These are phyloP conservation scores for Ogataea corticis DNA, from an alignment of 805 yeast genomes.

Conservation along the genomic window DNA sequence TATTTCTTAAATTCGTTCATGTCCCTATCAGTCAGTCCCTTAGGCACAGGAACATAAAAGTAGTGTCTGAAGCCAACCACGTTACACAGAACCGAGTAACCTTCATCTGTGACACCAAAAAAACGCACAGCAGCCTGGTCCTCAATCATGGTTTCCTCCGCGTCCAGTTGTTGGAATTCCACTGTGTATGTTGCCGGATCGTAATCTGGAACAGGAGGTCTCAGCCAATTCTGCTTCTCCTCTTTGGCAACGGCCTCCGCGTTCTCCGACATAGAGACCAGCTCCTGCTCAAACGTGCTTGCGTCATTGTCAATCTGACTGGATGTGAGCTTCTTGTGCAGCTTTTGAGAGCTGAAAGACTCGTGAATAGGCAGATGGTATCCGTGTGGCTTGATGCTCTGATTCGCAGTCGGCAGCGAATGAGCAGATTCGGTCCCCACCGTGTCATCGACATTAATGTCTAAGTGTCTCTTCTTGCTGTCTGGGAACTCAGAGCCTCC, in stretches of 20 bases:
- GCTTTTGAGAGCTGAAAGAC: slow-evolving; percentile 22
- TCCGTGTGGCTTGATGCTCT: slow-evolving; percentile 29
- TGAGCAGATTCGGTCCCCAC: slow-evolving; percentile 32
- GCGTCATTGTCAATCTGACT: slow-evolving; percentile 37
- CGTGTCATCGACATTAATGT: slow-evolving; percentile 22
- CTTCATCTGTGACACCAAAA: slow-evolving; percentile 89
- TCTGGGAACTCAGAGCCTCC: slow-evolving; percentile 9
- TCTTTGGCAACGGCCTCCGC: slow-evolving; percentile 18
- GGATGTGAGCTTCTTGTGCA: slow-evolving; percentile 31
- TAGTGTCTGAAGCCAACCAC: slow-evolving; percentile 89
- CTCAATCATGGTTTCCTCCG: slow-evolving; percentile 72
- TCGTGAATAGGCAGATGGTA: slow-evolving; percentile 32
- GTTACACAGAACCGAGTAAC: slow-evolving; percentile 86
- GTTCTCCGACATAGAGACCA: slow-evolving; percentile 42
- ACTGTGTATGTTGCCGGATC: slow-evolving; percentile 52
- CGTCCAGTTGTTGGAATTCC: slow-evolving; percentile 89
- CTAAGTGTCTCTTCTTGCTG: slow-evolving; percentile 25
- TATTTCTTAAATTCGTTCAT: slow-evolving; percentile 46
- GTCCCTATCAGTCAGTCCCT: slow-evolving; percentile 63
- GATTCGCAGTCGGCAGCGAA: slow-evolving; percentile 34
- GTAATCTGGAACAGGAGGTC: slow-evolving; percentile 61
- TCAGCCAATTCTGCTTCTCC: slow-evolving; percentile 40
- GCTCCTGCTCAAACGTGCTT: slow-evolving; percentile 54
- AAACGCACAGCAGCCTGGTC: slow-evolving; percentile 71
- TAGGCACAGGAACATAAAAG: slow-evolving; percentile 88